These are phyloP conservation scores for Wickerhamiella lipophila DNA, from an alignment of 805 yeast species.

Conservation along the genomic window DNA sequence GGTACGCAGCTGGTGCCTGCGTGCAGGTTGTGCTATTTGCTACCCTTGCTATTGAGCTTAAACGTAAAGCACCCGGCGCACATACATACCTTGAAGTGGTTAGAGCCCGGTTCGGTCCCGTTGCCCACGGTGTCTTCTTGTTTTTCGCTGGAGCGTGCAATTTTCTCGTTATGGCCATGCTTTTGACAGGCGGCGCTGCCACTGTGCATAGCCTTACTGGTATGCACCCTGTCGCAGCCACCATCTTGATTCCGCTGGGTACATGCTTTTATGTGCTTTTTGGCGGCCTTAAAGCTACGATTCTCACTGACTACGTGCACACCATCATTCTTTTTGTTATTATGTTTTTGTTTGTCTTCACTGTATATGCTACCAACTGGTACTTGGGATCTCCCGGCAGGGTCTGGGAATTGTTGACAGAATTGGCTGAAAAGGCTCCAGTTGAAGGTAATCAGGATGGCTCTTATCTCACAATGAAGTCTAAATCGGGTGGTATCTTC, in stretches of 20 bases:
- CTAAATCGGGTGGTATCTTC: constrained; percentile 78
- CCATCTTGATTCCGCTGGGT: constrained; percentile 71
- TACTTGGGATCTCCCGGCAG: constrained; percentile 68
- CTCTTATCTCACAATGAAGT: constrained; percentile 76
- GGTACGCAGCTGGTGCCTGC: constrained; percentile 85
- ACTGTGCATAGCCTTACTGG: constrained; percentile 73
- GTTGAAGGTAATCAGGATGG: constrained; percentile 73
- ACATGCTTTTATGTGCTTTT: constrained; percentile 60
- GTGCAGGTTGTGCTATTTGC: constrained; percentile 81
- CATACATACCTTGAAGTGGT: constrained; percentile 85
- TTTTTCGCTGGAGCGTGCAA: constrained; percentile 81
- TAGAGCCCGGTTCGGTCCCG: constrained; percentile 65
- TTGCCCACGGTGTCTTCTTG: constrained; percentile 46
- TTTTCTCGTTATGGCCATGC: constrained; percentile 83
- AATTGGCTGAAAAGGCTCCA: constrained; percentile 45
- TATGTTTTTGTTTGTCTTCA: constrained; percentile 68
- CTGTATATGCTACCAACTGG: constrained; percentile 58
- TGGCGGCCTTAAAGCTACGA: constrained; percentile 77
- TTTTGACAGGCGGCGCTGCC: constrained; percentile 82
- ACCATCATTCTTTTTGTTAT: constrained; percentile 71
- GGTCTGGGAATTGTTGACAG: constrained; percentile 62
- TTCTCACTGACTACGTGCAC: constrained; percentile 66
- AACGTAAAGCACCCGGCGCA: constrained; percentile 79
- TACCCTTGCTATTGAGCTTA: constrained; percentile 75
- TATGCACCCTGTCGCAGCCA: constrained; percentile 66